Conservation (phyloP, 208 protist genomes). For the Leishmania tarentolae region DNA sequence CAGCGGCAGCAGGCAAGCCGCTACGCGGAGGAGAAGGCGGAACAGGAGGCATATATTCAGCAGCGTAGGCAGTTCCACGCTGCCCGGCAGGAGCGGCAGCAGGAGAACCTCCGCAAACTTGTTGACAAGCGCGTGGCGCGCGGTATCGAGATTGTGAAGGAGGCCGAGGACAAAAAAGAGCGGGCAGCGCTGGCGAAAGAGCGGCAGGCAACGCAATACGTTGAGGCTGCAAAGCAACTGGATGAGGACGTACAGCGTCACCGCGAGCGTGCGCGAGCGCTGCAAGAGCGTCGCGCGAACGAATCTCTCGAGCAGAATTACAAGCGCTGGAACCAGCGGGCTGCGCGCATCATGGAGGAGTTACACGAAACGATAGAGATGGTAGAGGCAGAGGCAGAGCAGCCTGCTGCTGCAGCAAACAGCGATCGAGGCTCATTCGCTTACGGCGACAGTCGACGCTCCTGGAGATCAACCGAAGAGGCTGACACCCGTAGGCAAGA, state of each 20-base stretch:
- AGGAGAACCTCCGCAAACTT: slow-evolving; percentile 42
- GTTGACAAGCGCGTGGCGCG: slow-evolving; percentile 60
- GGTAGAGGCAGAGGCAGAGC: slow-evolving; percentile 22
- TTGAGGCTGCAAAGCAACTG: slow-evolving; percentile 36
- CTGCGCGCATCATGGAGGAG: slow-evolving; percentile 72
- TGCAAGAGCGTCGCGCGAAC: slow-evolving; percentile 44
- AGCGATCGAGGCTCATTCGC: background rate
- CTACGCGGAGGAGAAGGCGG: slow-evolving; percentile 56
- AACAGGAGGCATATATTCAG: slow-evolving; percentile 50
- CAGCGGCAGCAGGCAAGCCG: slow-evolving; percentile 54
- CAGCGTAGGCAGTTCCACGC: slow-evolving; percentile 36
- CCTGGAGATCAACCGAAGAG: background rate
- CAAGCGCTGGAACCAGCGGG: slow-evolving; percentile 75
- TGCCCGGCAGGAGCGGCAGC: slow-evolving; percentile 45
- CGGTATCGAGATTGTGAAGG: slow-evolving; percentile 59
- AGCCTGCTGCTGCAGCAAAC: background rate
- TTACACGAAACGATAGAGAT: slow-evolving; percentile 39
- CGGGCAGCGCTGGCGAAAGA: slow-evolving; percentile 43
- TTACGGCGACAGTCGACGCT: slow-evolving; percentile 6
- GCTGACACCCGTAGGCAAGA: background rate
- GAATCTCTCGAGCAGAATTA: slow-evolving; percentile 62
- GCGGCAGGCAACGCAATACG: slow-evolving; percentile 41
- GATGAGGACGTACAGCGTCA: slow-evolving; percentile 54
- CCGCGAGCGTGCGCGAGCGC: slow-evolving; percentile 43
- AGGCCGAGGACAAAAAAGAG: slow-evolving; percentile 53